Conservation (phyloP, 257 asterid genomes). For the Nicotiana obtusifolia region DNA sequence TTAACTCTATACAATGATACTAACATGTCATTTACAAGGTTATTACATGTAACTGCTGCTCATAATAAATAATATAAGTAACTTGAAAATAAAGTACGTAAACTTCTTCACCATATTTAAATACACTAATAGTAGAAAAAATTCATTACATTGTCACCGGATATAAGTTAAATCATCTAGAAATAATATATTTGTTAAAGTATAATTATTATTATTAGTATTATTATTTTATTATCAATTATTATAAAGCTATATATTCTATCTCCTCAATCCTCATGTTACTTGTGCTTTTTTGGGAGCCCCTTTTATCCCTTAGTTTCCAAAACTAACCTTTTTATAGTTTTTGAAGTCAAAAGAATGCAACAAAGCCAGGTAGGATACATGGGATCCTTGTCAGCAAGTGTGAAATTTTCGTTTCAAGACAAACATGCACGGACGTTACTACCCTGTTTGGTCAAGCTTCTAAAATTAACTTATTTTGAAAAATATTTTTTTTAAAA, state of each 20-base stretch:
- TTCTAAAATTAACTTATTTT: too few relatives aligned
- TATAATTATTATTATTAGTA: too few relatives aligned
- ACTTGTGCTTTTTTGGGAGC: not conserved
- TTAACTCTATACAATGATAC: too few relatives aligned
- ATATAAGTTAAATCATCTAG: not conserved
- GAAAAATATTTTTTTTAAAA: too few relatives aligned
- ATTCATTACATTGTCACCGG: not conserved
- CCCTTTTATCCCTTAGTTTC: not conserved
- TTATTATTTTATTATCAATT: not conserved
- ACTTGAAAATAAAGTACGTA: too few relatives aligned
- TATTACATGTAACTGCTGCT: too few relatives aligned
- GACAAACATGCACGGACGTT: not conserved
- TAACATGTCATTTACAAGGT: too few relatives aligned
- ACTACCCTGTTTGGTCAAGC: not conserved
- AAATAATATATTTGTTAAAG: not conserved
- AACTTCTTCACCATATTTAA: too few relatives aligned
- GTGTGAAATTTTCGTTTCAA: not conserved
- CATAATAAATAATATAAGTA: too few relatives aligned
- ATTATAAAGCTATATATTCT: not conserved
- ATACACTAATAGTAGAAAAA: not conserved
- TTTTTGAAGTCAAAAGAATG: not conserved
- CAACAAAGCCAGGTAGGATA: not conserved
- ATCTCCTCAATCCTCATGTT: not conserved
- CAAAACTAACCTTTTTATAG: not conserved
- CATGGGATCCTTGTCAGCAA: conserved; percentile 7